A percentile compares a stretch with the other conserved stretches of the same genome.
phyloP scores from a whole-genome alignment of 192 early-diverging fungal genomes.

The Coemansia sp. region DNA sequence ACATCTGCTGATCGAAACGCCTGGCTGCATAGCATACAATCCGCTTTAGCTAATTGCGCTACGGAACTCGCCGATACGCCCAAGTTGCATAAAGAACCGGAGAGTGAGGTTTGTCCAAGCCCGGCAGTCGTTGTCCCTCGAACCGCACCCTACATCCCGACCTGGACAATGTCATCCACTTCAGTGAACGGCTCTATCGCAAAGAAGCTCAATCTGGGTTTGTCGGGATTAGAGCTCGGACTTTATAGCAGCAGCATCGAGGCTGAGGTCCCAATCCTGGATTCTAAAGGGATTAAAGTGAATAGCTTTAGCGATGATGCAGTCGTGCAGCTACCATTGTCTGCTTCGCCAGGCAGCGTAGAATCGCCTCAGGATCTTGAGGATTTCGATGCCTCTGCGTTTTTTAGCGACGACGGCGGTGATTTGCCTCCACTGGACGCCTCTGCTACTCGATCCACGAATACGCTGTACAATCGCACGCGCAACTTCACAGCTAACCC shows the following conservation, averaged over 20 bases:
- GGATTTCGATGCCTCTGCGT: conserved; percentile 31
- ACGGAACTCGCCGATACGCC: conserved; percentile 3
- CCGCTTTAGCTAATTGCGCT: neutral
- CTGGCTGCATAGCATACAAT: neutral
- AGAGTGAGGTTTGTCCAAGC: neutral
- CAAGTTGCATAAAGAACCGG: neutral
- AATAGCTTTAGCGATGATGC: neutral
- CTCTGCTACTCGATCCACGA: neutral
- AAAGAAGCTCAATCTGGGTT: neutral
- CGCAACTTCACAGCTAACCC: neutral
- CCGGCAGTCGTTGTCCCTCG: neutral
- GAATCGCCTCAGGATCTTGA: neutral
- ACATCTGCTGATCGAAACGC: conserved; percentile 18
- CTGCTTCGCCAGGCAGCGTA: neutral
- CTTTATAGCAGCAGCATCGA: neutral
- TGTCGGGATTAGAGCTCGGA: neutral
- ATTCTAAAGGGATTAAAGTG: neutral
- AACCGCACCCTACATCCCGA: neutral
- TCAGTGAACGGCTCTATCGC: neutral
- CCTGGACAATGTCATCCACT: neutral
- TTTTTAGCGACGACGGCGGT: conserved; percentile 15
- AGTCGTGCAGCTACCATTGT: neutral
- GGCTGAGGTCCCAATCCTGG: neutral
- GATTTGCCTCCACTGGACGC: neutral
- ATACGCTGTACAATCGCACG: neutral